Conservation (phyloP, 2,329 filamentous ascomycete genomes). For the Fusarium nanum region DNA sequence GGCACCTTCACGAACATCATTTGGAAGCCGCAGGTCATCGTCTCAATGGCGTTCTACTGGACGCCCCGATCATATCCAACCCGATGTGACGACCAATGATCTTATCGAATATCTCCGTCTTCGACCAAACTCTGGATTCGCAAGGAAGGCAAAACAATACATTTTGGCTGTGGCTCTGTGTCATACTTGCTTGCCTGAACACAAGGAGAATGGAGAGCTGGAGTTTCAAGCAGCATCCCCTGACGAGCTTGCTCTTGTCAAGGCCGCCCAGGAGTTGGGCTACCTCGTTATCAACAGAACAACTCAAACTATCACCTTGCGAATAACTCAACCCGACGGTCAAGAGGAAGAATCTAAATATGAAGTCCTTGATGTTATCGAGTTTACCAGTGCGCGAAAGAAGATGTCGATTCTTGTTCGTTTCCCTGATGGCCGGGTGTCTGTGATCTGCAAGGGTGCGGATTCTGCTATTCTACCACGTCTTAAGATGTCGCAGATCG, state of each 20-base stretch:
- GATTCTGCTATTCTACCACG: constrained; percentile 85
- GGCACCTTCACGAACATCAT: constrained; percentile 47
- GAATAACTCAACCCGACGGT: constrained; percentile 54
- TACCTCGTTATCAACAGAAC: constrained; percentile 81
- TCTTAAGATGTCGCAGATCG: constrained; percentile 77
- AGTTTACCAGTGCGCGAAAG: constrained; percentile 90
- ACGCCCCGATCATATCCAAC: constrained; percentile 62
- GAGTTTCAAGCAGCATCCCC: constrained; percentile 90
- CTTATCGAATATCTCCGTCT: constrained; percentile 81
- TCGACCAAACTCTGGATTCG: constrained; percentile 80
- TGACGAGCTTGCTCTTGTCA: constrained; percentile 87
- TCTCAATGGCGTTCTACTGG: constrained; percentile 63
- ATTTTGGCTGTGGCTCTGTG: constrained; percentile 87
- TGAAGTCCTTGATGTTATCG: constrained; percentile 85
- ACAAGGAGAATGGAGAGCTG: constrained; percentile 72
- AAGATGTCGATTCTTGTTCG: constrained; percentile 90
- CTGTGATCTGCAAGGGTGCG: constrained; percentile 89
- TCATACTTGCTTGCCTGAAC: constrained; percentile 89
- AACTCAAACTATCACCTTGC: constrained; percentile 72
- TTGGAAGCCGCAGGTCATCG: constrained; percentile 56
- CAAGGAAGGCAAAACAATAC: constrained; percentile 83
- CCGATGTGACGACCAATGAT: constrained; percentile 74
- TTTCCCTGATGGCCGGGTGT: constrained; percentile 85
- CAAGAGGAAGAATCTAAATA: constrained; percentile 70
- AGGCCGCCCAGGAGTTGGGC: constrained; percentile 86